Evolutionary conservation across 1,284 basidiomycete species (phyloP), one percentile per base, ranked within the genome.

Genomic region (Phylloboletellus chloephorus): DNA sequence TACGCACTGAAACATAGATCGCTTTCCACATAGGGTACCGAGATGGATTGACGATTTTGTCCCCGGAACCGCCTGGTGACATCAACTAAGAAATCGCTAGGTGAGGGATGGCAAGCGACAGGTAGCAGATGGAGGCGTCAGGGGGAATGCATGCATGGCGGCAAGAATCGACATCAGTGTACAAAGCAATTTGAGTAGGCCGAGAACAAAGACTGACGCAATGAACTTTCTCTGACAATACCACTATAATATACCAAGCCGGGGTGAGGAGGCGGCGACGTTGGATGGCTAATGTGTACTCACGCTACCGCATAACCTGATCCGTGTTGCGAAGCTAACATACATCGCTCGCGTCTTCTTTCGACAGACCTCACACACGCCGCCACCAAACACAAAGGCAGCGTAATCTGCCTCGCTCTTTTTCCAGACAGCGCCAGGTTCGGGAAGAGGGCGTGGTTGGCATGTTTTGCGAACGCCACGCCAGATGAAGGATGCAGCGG

Each of bases 311-410:
- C 77, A 78, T 17, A 76, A 29, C 35, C 73, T 63, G 21, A 68
- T 40, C 40, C 64, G 58, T 3, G 71, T 48, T 10, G 68, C 64
- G 48, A 73, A 79, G 7, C 75, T 75, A 2, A 31, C 32, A 48
- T 68, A 74, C 50, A 65, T 60, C 9, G 45, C 41, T 3, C 56
- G 48, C 0, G 67, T 69, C 6, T 31, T n/a, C 25, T 57, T 58
- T 7, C 41, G 43, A 43, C 77, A 79, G 48, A 82, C 78, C 57
- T 74, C 71, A 50, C 82, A 86, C 3, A 44, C 12, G 0, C 78
- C 79, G 1, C 56, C 59, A 50, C 77, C 75, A 45, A 79, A 85
- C 23, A 84, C 48, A 44, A 81, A 74, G 0, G 79, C 73, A 12
- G 76, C 78, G 54, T 76, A 82, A 3, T 65, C 57, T 0, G 69